Evolutionary conservation across 1,139 yeast species (phyloP).

Genomic region (Hansenula lynferdii): DNA sequence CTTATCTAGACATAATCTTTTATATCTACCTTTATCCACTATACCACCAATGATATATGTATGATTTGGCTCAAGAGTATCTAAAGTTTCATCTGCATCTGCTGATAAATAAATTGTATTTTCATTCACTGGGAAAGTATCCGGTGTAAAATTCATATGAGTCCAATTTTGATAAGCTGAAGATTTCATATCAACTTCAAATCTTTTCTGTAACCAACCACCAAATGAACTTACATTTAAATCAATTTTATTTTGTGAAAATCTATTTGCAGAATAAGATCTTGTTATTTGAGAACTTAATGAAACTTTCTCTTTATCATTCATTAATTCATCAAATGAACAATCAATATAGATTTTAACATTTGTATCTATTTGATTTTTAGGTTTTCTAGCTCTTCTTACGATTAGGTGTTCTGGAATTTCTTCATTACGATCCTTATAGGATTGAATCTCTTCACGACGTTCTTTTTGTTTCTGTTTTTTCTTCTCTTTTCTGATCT

Average conservation of each 20-base stretch:
- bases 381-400: constrained; percentile 30
- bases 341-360: constrained; percentile 73
- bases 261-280: constrained; percentile 72
- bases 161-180: constrained; percentile 64
- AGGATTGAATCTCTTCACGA: constrained; percentile 30
- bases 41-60: constrained; percentile 93
- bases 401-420: constrained; percentile 28
- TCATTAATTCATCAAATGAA: constrained; percentile 87
- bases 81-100: constrained; percentile 70
- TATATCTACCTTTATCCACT: constrained; percentile 92
- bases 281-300: constrained; percentile 78
- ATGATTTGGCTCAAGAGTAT: constrained; percentile 55
- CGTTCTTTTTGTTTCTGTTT: constrained; percentile 31
- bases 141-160: constrained; percentile 47
- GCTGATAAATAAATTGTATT: constrained; percentile 75
- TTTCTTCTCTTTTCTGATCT: constrained; percentile 50
- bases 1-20: constrained; percentile 73
- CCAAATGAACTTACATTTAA: constrained; percentile 63
- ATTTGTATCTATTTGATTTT: constrained; percentile 40
- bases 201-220: constrained; percentile 60
- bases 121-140: constrained; percentile 38
- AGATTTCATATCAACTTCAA: constrained; percentile 54
- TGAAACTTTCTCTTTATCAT: constrained; percentile 70
- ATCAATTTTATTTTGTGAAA: constrained; percentile 54
- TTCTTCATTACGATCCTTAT: constrained; percentile 31